These are phyloP conservation scores for Pichia eremophila DNA, from an alignment of 805 yeast species.

Conservation along the genomic window DNA sequence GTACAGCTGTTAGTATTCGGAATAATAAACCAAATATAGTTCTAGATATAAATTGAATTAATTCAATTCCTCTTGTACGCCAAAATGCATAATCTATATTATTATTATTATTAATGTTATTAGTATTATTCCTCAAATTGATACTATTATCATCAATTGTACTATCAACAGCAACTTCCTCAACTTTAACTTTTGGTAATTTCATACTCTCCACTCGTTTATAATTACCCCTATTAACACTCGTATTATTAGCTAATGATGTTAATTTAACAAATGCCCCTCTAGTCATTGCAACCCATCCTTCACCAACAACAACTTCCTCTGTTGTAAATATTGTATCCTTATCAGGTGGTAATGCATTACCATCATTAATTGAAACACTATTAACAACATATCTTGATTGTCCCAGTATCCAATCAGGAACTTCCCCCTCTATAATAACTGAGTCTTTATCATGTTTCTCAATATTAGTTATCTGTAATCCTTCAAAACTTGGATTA, in stretches of 20 bases:
- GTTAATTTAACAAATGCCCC: neutral
- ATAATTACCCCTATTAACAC: no score
- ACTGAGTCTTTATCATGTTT: neutral
- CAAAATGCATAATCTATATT: no score
- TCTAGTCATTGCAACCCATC: neutral
- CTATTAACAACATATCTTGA: neutral
- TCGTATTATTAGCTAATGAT: neutral
- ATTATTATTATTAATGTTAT: no score
- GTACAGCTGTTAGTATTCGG: no score
- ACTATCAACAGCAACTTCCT: no score
- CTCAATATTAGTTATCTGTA: neutral
- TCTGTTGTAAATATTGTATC: neutral
- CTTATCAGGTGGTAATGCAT: neutral
- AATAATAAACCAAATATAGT: no score
- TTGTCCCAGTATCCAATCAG: neutral
- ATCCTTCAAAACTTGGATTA: neutral
- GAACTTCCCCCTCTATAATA: neutral
- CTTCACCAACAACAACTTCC: neutral
- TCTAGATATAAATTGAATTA: no score
- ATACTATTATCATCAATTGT: no score
- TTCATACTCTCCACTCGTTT: no score
- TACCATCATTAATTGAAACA: neutral
- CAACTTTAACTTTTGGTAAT: no score
- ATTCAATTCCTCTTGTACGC: no score
- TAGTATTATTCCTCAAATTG: no score